Base-by-base conservation (phyloP, 1,284 basidiomycete genomes). In the Entoloma clypeatum region DNA sequence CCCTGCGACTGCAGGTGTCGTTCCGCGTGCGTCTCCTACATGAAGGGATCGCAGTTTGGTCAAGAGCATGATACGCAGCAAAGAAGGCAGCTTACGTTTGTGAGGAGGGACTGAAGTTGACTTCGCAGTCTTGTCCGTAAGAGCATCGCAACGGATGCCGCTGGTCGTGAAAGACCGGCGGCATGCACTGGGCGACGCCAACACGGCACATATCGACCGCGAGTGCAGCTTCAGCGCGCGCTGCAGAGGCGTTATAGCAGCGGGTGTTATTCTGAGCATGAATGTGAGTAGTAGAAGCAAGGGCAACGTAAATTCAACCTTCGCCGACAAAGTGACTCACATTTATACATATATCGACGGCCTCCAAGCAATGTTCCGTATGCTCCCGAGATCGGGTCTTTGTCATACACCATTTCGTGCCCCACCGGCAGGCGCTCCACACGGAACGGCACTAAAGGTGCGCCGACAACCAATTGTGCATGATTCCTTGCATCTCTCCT, bases 131-230 rank as follows among this genome's bases (percentile, higher is more conserved):
- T 45, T 46, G 23, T 45, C 39, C 4, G 49, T 53, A 19, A 53
- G 49, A 7, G 41, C 45, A 26, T 50, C 33, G 10, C 39, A 32
- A 25, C 37, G 45, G 17, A 38, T 25, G 13, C 39, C 41, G 21
- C 24, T 39, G 6, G 47, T 41, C 43, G 35, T 44, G 39, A 54
- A 51, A 5, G 49, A 45, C 45, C 52, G 50, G 22, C 41, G 44
- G 17, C 39, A 45, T 36, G 35, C n/a, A n/a, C n/a, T 18, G 10
- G 43, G 37, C 18, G 37, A 41, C 23, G 35, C 30, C n/a, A 47
- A 33, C 24, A 32, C 14, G 9, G 38, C 25, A 13, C n/a, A n/a
- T n/a, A n/a, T n/a, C n/a, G 42, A 39, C 26, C 42, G 32, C 3
- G 48, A 41, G 17, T 36, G 41, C 6, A 45, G 25, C 6, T 51